These are phyloP conservation scores for Achaetomiella virescens DNA, from an alignment of 495 filamentous ascomycete species.

Conservation along the genomic window DNA sequence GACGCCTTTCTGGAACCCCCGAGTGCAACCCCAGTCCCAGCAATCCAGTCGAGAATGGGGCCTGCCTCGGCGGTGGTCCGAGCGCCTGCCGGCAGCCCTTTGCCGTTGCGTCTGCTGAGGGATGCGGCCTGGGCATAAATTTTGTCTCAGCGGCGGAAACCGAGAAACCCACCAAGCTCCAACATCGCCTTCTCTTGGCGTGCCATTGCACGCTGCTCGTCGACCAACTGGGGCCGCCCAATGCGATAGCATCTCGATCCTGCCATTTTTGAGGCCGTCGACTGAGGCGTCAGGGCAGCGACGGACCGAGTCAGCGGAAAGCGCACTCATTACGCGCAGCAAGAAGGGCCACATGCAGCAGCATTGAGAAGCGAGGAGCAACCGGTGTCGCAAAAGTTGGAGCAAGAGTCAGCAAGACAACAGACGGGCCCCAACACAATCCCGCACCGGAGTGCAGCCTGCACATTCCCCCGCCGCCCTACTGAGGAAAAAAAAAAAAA, in stretches of 20 bases:
- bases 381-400: neutral
- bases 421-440: too few species aligned
- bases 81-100: slow-evolving; percentile 9
- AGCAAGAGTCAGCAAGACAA: too few species aligned
- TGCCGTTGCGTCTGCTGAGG: neutral
- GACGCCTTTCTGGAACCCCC: too few species aligned
- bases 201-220: slow-evolving; percentile 11
- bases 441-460: too few species aligned
- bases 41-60: too few species aligned
- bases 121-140: slow-evolving; percentile 18
- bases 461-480: too few species aligned
- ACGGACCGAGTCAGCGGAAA: neutral
- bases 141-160: slow-evolving; percentile 22
- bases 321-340: neutral
- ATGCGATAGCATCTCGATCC: slow-evolving; percentile 3
- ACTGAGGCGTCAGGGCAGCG: neutral
- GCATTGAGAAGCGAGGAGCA: neutral
- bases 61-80: slow-evolving; percentile 13
- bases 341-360: neutral
- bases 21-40: neutral
- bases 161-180: slow-evolving; percentile 12
- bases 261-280: neutral
- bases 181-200: slow-evolving; percentile 16
- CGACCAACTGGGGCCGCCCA: neutral
- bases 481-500: too few species aligned